Evolutionary conservation across 371 early-diverging fungal genomes (phyloP).

Genomic region (Thermomucor indicae-seudaticae): DNA sequence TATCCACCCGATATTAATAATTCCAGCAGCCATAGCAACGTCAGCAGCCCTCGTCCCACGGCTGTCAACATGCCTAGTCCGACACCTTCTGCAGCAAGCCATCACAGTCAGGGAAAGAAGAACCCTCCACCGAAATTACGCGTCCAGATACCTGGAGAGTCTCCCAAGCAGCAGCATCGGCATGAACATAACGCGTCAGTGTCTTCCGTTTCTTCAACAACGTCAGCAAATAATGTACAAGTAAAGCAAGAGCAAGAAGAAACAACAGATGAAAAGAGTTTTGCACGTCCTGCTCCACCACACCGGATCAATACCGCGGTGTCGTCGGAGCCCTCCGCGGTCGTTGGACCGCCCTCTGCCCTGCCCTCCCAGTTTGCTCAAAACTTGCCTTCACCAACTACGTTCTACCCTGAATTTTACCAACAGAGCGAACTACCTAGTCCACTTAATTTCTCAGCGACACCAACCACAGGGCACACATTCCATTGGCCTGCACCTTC

Average conservation of each 20-base stretch:
- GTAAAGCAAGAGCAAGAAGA: no score
- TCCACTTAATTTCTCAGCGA: slow-evolving; percentile 60
- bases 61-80: slow-evolving; percentile 12
- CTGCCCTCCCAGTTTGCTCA: slow-evolving; percentile 73
- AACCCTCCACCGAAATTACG: slow-evolving; percentile 37
- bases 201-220: slow-evolving; percentile 15
- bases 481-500: slow-evolving; percentile 59
- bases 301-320: slow-evolving; percentile 7
- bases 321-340: slow-evolving; percentile 2
- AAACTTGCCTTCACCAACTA: slow-evolving; percentile 72
- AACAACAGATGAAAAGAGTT: slow-evolving; percentile 4
- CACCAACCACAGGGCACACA: slow-evolving; percentile 52
- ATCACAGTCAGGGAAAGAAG: slow-evolving; percentile 20
- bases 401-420: slow-evolving; percentile 77
- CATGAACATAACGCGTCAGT: slow-evolving; percentile 17
- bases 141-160: slow-evolving; percentile 44
- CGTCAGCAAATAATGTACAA: no score
- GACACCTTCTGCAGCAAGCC: slow-evolving; percentile 11
- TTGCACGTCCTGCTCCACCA: slow-evolving; percentile 2
- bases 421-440: slow-evolving; percentile 60
- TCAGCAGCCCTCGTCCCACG: slow-evolving; percentile 8
- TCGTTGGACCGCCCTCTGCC: slow-evolving; percentile 43
- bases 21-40: neutral
- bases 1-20: neutral
- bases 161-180: slow-evolving; percentile 12